These are phyloP conservation scores for Tarenaya hassleriana DNA, from an alignment of 345 rosid species.

Conservation along the genomic window DNA sequence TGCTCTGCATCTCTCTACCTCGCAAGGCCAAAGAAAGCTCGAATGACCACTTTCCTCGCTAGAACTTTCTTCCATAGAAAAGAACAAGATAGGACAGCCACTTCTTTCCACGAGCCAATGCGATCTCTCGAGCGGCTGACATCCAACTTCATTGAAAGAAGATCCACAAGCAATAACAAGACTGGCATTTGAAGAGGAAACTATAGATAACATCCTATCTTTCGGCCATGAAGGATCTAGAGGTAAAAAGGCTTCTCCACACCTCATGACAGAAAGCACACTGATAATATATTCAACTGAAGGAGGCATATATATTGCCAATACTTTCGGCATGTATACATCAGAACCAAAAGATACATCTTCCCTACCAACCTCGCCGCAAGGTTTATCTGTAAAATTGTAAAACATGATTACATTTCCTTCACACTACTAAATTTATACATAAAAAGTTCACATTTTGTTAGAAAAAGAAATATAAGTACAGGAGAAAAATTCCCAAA, in stretches of 20 bases:
- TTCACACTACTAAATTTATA: not conserved
- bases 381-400: slow-evolving; percentile 14
- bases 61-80: slow-evolving; percentile 42
- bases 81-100: slow-evolving; percentile 40
- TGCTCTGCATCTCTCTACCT: slow-evolving; percentile 33
- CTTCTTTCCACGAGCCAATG: slow-evolving; percentile 44
- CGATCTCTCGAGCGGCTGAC: slow-evolving; percentile 26
- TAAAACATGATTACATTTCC: not conserved
- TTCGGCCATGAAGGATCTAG: slow-evolving; percentile 85
- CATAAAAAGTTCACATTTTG: not conserved
- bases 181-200: slow-evolving; percentile 43
- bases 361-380: not conserved
- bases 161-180: slow-evolving; percentile 47
- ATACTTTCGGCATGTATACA: slow-evolving; percentile 44
- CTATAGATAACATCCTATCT: slow-evolving; percentile 55
- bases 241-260: slow-evolving; percentile 83
- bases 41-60: slow-evolving; percentile 8
- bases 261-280: slow-evolving; percentile 71
- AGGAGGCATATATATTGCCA: slow-evolving; percentile 68
- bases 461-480: not conserved
- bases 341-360: slow-evolving; percentile 4
- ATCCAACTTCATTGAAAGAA: slow-evolving; percentile 36
- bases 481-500: too few species aligned
- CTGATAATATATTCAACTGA: slow-evolving; percentile 74
- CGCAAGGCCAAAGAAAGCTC: slow-evolving; percentile 51